A percentile compares a stretch with the other conserved stretches of the same genome.
Conservation (phyloP, 257 asterid genomes). For the Solanum chiquidenum region DNA sequence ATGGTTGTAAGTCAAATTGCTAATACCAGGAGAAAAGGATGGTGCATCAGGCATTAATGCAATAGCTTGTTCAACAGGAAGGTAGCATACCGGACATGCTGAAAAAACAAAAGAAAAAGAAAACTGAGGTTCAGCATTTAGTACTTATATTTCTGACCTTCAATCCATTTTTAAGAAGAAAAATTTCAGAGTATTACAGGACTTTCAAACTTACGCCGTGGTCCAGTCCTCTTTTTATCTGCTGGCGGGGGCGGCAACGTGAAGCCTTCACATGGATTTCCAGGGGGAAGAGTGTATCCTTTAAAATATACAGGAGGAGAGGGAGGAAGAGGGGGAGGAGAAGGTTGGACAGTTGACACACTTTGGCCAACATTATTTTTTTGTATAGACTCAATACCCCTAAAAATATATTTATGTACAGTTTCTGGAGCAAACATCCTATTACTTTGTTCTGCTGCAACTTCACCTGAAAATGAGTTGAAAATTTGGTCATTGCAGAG, state of each 20-base stretch:
- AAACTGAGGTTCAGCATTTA: background rate
- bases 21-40: conserved; percentile 73
- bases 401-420: conserved; percentile 1
- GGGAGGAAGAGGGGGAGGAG: conserved; percentile 19
- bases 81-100: conserved; percentile 98
- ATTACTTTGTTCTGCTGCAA: conserved; percentile 22
- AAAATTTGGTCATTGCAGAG: background rate
- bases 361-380: conserved; percentile 8
- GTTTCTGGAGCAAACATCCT: conserved; percentile 22
- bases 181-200: background rate
- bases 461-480: conserved; percentile 54
- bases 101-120: conserved; percentile 12
- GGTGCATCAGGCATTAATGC: conserved; percentile 60
- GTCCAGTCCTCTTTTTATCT: conserved; percentile 83
- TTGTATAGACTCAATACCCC: conserved; percentile 4
- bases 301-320: conserved; percentile 41
- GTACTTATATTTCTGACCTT: background rate
- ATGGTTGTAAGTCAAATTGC: conserved; percentile 52
- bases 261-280: conserved; percentile 86
- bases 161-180: background rate
- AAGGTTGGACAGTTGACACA: conserved; percentile 6
- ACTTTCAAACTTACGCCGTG: conserved; percentile 68
- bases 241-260: conserved; percentile 91
- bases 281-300: conserved; percentile 84
- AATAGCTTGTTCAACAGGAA: conserved; percentile 72